These are phyloP conservation scores for Oryza australiensis DNA, from an alignment of 176 grass and related monocot species.

Conservation along the genomic window DNA sequence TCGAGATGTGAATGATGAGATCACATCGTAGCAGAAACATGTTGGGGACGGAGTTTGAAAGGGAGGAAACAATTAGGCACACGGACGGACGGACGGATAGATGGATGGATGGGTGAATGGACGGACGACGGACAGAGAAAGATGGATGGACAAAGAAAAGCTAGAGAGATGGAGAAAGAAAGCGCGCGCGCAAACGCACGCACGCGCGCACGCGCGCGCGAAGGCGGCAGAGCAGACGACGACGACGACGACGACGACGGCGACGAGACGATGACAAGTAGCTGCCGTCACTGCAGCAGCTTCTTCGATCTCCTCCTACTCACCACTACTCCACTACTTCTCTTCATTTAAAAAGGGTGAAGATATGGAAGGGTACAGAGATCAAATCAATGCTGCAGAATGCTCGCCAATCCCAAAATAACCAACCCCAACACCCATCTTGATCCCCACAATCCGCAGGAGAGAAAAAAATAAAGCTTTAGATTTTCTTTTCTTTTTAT, in stretches of 20 bases:
- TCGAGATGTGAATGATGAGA: constrained; percentile 7
- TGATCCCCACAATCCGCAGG: constrained; percentile 47
- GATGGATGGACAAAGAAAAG: constrained; percentile 20
- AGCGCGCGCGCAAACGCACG: not conserved
- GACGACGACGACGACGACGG: constrained; percentile 41
- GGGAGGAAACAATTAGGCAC: not conserved
- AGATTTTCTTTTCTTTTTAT: not conserved
- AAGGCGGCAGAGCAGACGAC: not conserved
- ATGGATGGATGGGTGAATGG: constrained; percentile 13
- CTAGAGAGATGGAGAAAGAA: not conserved
- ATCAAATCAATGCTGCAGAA: constrained; percentile 66
- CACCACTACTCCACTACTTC: constrained; percentile 8
- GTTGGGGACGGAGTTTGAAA: not conserved
- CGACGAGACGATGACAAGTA: not conserved
- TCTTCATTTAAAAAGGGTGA: constrained; percentile 43
- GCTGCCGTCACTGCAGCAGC: not conserved
- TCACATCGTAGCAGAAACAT: not conserved
- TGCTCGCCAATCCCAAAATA: constrained; percentile 67
- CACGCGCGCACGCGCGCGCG: constrained; percentile 11
- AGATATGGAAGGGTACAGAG: constrained; percentile 34
- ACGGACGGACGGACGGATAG: not conserved
- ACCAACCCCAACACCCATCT: constrained; percentile 49
- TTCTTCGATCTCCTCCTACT: not conserved
- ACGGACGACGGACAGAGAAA: constrained; percentile 33
- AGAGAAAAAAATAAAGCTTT: not conserved